Conservation (phyloP, 768 basidiomycete species). For the Agaricus bisporus region DNA sequence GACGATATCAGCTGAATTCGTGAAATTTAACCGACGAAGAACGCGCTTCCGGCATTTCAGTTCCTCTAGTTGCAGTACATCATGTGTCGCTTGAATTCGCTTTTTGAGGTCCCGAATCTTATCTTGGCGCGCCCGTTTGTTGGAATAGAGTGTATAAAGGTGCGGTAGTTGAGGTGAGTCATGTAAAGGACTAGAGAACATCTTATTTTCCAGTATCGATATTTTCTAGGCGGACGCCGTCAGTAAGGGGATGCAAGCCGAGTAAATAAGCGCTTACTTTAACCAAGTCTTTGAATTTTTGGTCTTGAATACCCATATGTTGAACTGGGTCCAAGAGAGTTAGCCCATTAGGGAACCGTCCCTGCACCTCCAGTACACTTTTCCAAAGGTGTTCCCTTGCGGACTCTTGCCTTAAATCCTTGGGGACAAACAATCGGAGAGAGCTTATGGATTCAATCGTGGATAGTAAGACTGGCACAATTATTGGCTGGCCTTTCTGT, state of each 20-base stretch:
- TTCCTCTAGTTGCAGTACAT: slow-evolving; percentile 93
- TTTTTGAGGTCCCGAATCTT: slow-evolving; percentile 76
- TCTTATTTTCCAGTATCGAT: slow-evolving; percentile 77
- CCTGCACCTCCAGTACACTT: slow-evolving; percentile 85
- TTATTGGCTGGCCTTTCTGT: slow-evolving; percentile 74
- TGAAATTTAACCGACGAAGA: slow-evolving; percentile 87
- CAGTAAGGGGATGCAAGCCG: neutral
- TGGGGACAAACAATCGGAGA: slow-evolving; percentile 82
- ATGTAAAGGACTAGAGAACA: slow-evolving; percentile 76
- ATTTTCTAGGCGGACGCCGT: slow-evolving; percentile 63
- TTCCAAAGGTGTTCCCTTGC: slow-evolving; percentile 85
- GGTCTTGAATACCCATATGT: slow-evolving; percentile 95
- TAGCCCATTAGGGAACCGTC: slow-evolving; percentile 84
- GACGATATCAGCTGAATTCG: slow-evolving; percentile 83
- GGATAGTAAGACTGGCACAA: slow-evolving; percentile 84
- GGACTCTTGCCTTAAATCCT: slow-evolving; percentile 74
- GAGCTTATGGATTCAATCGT: slow-evolving; percentile 85
- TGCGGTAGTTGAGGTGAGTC: slow-evolving; percentile 72
- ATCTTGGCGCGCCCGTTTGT: slow-evolving; percentile 66
- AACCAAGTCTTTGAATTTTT: slow-evolving; percentile 83
- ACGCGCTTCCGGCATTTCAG: slow-evolving; percentile 94
- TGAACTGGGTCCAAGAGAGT: slow-evolving; percentile 84
- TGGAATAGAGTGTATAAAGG: slow-evolving; percentile 72
- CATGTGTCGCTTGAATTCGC: slow-evolving; percentile 84
- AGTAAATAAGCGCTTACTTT: slow-evolving; percentile 43